Conservation (phyloP, 1,284 basidiomycete genomes). For the Wolfiporia cocos region DNA sequence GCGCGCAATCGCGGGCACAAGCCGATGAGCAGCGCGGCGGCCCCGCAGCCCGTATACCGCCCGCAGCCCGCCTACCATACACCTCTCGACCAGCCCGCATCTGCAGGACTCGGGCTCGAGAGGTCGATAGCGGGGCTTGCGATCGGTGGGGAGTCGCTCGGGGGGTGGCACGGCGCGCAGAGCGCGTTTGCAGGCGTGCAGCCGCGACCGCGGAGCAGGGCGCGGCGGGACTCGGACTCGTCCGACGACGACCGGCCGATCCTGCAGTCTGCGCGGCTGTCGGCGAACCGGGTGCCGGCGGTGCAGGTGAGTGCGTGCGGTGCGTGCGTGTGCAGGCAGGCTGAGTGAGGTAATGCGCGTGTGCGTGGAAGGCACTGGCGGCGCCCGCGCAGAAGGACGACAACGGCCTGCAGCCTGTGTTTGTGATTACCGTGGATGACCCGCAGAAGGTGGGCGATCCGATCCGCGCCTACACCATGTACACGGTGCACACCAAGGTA, state of each 20-base stretch:
- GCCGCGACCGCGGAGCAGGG: constrained; percentile 50
- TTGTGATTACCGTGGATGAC: constrained; percentile 84
- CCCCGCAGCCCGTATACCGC: constrained; percentile 12
- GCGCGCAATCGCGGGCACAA: neutral
- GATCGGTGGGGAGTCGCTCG: constrained; percentile 50
- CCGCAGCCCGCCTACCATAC: constrained; percentile 34
- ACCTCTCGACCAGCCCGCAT: constrained; percentile 44
- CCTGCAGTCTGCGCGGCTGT: constrained; percentile 37
- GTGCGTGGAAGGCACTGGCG: constrained; percentile 6
- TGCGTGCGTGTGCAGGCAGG: constrained; percentile 8
- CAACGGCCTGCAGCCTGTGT: constrained; percentile 51
- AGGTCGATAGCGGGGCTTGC: constrained; percentile 54
- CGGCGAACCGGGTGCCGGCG: constrained; percentile 27
- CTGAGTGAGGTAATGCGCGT: neutral
- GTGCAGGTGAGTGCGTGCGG: constrained; percentile 22
- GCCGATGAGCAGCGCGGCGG: constrained; percentile 12
- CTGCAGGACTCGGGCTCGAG: constrained; percentile 32
- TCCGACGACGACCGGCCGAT: constrained; percentile 74
- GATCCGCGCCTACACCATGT: constrained; percentile 88
- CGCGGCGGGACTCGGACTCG: constrained; percentile 39
- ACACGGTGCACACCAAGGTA: constrained; percentile 87
- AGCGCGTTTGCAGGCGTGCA: constrained; percentile 18
- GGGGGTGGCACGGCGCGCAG: constrained; percentile 44
- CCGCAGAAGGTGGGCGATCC: constrained; percentile 93
- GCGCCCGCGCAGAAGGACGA: constrained; percentile 20